A percentile compares a stretch with the other conserved stretches of the same genome.
Conservation (phyloP, 805 yeast genomes). For the Saccharomyces mikatae region DNA sequence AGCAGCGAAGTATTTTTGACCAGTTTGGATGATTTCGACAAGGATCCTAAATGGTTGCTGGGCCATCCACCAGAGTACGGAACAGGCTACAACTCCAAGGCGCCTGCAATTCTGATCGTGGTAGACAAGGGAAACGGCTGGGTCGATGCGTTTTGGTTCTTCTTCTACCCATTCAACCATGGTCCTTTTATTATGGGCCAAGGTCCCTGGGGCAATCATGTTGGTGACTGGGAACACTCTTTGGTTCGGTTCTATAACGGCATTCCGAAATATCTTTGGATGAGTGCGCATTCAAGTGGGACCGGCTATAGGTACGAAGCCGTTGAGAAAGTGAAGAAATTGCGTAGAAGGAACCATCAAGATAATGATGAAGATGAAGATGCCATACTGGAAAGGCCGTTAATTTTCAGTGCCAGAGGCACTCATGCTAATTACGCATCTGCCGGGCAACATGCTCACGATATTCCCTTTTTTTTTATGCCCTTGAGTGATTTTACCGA, state of each 20-base stretch:
- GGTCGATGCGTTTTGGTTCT: constrained; percentile 95
- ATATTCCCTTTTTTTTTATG: constrained; percentile 64
- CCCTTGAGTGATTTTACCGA: constrained; percentile 87
- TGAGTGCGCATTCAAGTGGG: constrained; percentile 98
- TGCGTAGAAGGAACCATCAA: constrained; percentile 45
- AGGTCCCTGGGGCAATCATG: constrained; percentile 94
- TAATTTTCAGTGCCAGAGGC: constrained; percentile 85
- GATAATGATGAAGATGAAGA: constrained; percentile 59
- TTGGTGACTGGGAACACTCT: constrained; percentile 97
- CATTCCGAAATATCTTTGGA: constrained; percentile 77
- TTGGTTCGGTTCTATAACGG: constrained; percentile 80
- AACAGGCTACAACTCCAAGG: constrained; percentile 61
- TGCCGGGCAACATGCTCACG: constrained; percentile 90
- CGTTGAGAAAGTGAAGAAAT: constrained; percentile 44
- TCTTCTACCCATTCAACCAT: constrained; percentile 83
- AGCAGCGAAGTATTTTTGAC: constrained; percentile 45
- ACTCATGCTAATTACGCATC: constrained; percentile 93
- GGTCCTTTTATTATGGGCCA: constrained; percentile 96
- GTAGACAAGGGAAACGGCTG: constrained; percentile 90
- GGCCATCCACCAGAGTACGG: constrained; percentile 66
- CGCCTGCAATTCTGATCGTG: constrained; percentile 73
- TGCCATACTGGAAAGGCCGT: constrained; percentile 48
- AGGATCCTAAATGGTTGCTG: constrained; percentile 79
- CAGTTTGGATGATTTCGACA: constrained; percentile 59
- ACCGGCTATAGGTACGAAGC: constrained; percentile 75